Evolutionary conservation across 2,329 filamentous ascomycete species (phyloP).

Genomic region (Colletotrichum echinochloae): DNA sequence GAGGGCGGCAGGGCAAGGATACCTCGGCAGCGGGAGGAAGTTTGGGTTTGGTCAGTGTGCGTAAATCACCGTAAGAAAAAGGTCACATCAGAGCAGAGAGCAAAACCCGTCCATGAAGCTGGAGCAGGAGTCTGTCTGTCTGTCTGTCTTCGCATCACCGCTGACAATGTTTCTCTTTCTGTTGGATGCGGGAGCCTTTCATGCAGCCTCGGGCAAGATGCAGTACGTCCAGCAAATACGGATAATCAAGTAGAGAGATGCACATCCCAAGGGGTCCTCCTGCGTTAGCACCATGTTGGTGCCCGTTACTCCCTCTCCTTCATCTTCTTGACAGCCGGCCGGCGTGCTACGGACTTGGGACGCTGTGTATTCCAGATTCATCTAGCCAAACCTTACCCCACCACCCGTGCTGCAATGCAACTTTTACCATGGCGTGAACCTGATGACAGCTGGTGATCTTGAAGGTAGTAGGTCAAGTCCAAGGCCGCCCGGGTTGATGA

Average conservation of each 20-base stretch:
- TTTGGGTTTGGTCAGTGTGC: conserved; percentile 17
- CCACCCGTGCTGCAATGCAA: conserved; percentile 4
- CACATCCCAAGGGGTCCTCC: not conserved
- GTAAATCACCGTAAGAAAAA: not conserved
- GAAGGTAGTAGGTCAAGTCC: not conserved
- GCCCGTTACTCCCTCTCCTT: conserved; percentile 11
- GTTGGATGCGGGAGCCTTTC: not conserved
- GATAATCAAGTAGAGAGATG: not conserved
- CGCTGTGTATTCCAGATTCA: not conserved
- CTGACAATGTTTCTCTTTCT: not conserved
- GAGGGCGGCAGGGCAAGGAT: conserved; percentile 17
- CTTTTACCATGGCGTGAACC: not conserved
- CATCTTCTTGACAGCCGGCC: conserved; percentile 9
- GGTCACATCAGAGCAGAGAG: not conserved
- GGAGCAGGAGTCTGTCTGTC: not conserved
- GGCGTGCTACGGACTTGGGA: not conserved
- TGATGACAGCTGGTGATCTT: not conserved
- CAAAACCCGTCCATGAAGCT: conserved; percentile 3
- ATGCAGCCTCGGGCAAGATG: conserved; percentile 1
- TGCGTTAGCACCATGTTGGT: conserved; percentile 4
- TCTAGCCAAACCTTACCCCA: conserved; percentile 11
- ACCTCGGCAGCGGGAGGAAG: not conserved
- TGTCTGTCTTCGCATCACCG: not conserved
- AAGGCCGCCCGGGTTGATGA: not conserved
- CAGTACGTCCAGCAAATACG: not conserved